phyloP scores from a whole-genome alignment of 2,329 filamentous ascomycete species.

The Emergomyces pasteurianus region DNA sequence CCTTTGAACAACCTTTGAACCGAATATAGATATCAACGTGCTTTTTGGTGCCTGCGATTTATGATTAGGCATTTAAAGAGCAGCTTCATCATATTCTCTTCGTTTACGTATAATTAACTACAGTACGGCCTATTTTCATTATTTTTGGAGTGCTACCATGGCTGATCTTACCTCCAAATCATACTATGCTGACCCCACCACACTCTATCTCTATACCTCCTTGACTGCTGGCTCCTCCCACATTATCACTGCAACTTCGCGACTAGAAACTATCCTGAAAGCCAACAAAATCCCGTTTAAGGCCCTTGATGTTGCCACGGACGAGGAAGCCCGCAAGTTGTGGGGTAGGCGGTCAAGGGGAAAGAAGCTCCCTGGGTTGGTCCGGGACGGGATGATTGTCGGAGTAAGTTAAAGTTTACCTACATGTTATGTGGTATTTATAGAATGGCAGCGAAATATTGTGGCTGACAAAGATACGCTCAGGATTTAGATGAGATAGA shows the following conservation, averaged over 20 bases:
- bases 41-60: not conserved
- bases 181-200: conserved; percentile 47
- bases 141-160: conserved; percentile 13
- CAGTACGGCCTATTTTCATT: not conserved
- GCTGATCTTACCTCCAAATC: conserved; percentile 22
- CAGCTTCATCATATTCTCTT: not conserved
- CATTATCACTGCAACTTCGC: conserved; percentile 89
- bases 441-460: not conserved
- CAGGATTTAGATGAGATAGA: conserved; percentile 90
- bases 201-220: conserved; percentile 91
- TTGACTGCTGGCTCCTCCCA: conserved; percentile 90
- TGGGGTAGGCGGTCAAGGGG: conserved; percentile 78
- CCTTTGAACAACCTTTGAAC: too few relatives aligned
- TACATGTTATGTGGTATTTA: not conserved
- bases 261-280: conserved; percentile 89
- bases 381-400: conserved; percentile 74
- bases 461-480: not conserved
- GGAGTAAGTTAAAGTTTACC: conserved; percentile 50
- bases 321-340: conserved; percentile 76
- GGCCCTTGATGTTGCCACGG: conserved; percentile 79
- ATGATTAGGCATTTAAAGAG: not conserved
- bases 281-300: conserved; percentile 92
- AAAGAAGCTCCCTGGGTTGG: conserved; percentile 76
- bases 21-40: too few relatives aligned
- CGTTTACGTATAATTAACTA: not conserved